Conservation (phyloP, 2,329 filamentous ascomycete species). For the Cladophialophora psammophila region DNA sequence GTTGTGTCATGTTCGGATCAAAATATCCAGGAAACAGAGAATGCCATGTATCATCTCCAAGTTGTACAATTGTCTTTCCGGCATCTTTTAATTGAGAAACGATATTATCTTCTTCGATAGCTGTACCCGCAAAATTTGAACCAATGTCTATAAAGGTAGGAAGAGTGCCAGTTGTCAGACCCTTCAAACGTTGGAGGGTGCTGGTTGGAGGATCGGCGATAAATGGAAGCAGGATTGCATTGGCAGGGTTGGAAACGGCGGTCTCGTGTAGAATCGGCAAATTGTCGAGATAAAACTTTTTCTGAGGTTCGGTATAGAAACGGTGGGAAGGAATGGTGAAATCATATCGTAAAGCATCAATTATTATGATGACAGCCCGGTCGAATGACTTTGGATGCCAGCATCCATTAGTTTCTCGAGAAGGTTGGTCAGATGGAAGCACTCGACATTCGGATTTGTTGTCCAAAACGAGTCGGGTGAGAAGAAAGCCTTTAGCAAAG, state of each 20-base stretch:
- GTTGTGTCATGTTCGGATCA: slow-evolving; percentile 79
- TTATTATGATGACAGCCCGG: slow-evolving; percentile 86
- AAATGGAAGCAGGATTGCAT: slow-evolving; percentile 91
- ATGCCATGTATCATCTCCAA: slow-evolving; percentile 99
- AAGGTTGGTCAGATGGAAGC: slow-evolving; percentile 63
- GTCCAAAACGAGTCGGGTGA: slow-evolving; percentile 82
- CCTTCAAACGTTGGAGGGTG: slow-evolving; percentile 90
- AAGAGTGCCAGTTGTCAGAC: slow-evolving; percentile 90
- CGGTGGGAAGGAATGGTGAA: slow-evolving; percentile 81
- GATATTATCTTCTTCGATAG: slow-evolving; percentile 90
- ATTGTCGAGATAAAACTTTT: slow-evolving; percentile 81
- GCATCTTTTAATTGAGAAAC: slow-evolving; percentile 69
- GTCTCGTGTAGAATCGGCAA: slow-evolving; percentile 87
- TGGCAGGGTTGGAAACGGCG: slow-evolving; percentile 73
- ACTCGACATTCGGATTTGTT: slow-evolving; percentile 74
- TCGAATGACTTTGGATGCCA: slow-evolving; percentile 96
- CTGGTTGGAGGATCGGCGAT: slow-evolving; percentile 96
- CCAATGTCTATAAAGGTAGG: slow-evolving; percentile 94
- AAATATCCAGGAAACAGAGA: slow-evolving; percentile 94
- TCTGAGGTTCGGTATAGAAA: slow-evolving; percentile 52
- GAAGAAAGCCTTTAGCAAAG: slow-evolving; percentile 92
- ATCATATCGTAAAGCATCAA: slow-evolving; percentile 95
- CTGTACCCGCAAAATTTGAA: slow-evolving; percentile 92
- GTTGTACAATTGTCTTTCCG: slow-evolving; percentile 82
- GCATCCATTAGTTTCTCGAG: slow-evolving; percentile 71